A percentile compares a stretch with the other conserved stretches of the same genome.
phyloP scores from a whole-genome alignment of 139 green algal species.

The Trebouxia sp. region DNA sequence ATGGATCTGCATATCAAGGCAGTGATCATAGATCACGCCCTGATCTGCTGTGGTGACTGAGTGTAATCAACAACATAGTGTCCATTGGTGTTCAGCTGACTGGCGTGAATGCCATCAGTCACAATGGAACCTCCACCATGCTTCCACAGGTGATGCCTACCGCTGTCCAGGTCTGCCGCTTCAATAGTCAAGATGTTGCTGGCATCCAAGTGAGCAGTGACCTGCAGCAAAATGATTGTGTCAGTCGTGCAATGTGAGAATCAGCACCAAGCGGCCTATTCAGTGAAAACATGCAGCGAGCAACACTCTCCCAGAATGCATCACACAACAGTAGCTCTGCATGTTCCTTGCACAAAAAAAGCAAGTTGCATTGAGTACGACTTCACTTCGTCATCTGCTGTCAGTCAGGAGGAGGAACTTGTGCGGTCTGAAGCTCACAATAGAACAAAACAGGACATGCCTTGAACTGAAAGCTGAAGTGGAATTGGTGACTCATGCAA shows the following conservation, averaged over 20 bases:
- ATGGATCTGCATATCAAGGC: neutral
- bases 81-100: conserved; percentile 19
- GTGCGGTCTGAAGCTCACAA: no score
- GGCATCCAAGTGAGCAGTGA: conserved; percentile 51
- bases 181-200: conserved; percentile 54
- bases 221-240: conserved; percentile 36
- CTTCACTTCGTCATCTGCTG: no score
- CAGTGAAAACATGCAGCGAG: neutral
- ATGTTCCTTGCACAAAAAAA: no score
- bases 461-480: neutral
- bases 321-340: no score
- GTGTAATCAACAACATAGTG: conserved; percentile 27
- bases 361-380: no score
- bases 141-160: conserved; percentile 60
- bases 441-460: no score
- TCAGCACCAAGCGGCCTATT: no score
- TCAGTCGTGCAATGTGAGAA: no score
- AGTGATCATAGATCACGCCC: neutral
- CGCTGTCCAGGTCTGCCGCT: conserved; percentile 52
- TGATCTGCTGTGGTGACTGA: neutral
- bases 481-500: neutral
- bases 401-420: no score
- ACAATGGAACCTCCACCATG: conserved; percentile 1
- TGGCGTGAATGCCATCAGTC: neutral
- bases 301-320: no score